Conservation (phyloP, 1,284 basidiomycete genomes). For the Macrocystidia cucumis region DNA sequence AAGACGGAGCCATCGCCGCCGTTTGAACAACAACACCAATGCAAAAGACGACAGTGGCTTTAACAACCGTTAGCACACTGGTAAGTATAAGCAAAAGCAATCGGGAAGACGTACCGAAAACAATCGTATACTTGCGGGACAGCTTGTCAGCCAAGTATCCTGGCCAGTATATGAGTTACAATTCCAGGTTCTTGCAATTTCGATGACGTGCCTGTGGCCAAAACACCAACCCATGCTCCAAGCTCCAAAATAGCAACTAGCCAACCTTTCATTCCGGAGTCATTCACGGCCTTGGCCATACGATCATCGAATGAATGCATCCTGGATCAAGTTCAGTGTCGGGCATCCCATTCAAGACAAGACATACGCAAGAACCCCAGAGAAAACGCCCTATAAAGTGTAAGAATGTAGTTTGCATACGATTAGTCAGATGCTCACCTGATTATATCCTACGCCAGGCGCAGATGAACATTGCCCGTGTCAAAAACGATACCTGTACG, state of each 20-base stretch:
- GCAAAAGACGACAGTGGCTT: conserved; percentile 57
- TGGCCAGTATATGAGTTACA: conserved; percentile 11
- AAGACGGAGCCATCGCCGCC: conserved; percentile 41
- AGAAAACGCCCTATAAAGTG: conserved; percentile 57
- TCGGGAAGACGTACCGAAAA: conserved; percentile 36
- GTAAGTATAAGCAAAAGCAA: conserved; percentile 1
- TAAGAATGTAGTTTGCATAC: background rate
- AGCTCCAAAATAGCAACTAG: conserved; percentile 63
- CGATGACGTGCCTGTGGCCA: conserved; percentile 40
- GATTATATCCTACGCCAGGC: conserved; percentile 47
- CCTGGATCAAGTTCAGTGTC: conserved; percentile 22
- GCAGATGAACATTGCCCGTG: too few relatives aligned
- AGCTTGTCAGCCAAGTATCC: conserved; percentile 66
- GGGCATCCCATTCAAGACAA: background rate
- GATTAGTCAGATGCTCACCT: conserved; percentile 24
- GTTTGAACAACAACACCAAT: conserved; percentile 66
- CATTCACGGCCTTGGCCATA: conserved; percentile 45
- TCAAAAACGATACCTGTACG: too few relatives aligned
- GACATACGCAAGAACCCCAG: conserved; percentile 51
- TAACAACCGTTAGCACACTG: conserved; percentile 40
- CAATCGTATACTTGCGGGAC: conserved; percentile 65
- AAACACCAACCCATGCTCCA: conserved; percentile 69
- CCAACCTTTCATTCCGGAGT: conserved; percentile 56
- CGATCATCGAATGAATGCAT: conserved; percentile 49
- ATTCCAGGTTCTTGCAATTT: background rate